Conservation (phyloP, 257 asterid genomes). For the Striga asiatica region DNA sequence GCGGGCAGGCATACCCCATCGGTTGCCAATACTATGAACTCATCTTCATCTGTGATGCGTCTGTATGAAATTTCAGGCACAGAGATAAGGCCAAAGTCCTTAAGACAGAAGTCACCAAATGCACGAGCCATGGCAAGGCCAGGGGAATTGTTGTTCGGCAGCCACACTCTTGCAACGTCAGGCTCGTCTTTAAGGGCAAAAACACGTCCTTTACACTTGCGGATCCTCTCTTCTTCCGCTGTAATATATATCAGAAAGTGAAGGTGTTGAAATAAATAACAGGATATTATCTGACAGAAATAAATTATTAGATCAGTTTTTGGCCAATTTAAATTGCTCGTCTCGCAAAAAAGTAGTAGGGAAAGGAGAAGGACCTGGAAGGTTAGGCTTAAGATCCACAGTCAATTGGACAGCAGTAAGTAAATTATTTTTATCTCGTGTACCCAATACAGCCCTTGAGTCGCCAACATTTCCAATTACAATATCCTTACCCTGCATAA, state of each 20-base stretch:
- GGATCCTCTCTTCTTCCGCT: conserved; percentile 63
- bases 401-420: conserved; percentile 66
- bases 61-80: conserved; percentile 58
- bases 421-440: conserved; percentile 43
- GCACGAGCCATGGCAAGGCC: conserved; percentile 85
- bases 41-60: conserved; percentile 44
- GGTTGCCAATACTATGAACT: conserved; percentile 54
- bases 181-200: conserved; percentile 65
- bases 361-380: conserved; percentile 49
- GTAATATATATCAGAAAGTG: conserved; percentile 6
- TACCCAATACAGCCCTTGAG: conserved; percentile 77
- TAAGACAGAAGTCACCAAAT: conserved; percentile 73
- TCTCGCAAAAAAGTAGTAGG: background rate
- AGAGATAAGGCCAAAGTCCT: conserved; percentile 61
- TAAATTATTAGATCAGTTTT: too few species aligned
- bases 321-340: too few species aligned
- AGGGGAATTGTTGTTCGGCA: conserved; percentile 53
- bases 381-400: conserved; percentile 82
- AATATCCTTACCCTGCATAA: conserved; percentile 62
- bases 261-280: background rate
- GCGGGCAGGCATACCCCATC: conserved; percentile 44
- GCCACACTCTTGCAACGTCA: conserved; percentile 64
- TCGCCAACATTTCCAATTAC: conserved; percentile 75
- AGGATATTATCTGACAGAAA: too few species aligned
- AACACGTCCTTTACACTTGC: conserved; percentile 57